Percentiles rank a stretch among this genome's conserved stretches.
Conservation (phyloP, 2,329 filamentous ascomycete genomes). For the Aureobasidium uvarum region DNA sequence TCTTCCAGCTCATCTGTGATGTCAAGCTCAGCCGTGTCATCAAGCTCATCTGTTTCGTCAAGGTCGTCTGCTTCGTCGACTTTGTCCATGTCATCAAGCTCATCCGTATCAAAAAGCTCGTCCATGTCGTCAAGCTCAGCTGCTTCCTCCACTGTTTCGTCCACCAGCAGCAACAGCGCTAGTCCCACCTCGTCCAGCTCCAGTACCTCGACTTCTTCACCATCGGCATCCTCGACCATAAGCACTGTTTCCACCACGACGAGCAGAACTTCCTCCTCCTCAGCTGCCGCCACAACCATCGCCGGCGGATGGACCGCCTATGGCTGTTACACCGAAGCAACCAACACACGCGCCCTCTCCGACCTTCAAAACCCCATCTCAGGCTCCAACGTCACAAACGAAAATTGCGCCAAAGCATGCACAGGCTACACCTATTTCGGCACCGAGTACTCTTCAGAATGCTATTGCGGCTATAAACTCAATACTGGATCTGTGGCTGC, state of each 20-base stretch:
- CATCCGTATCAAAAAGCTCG: too few relatives aligned
- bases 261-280: not conserved
- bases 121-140: too few relatives aligned
- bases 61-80: not conserved
- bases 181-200: not conserved
- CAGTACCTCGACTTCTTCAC: not conserved
- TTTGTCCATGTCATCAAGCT: too few relatives aligned
- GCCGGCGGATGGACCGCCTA: not conserved
- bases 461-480: not conserved
- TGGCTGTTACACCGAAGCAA: conserved; percentile 42
- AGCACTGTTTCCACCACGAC: not conserved
- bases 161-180: too few relatives aligned
- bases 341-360: conserved; percentile 34
- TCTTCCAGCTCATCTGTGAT: not conserved
- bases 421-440: conserved; percentile 37
- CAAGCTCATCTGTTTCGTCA: not conserved
- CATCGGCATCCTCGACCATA: not conserved
- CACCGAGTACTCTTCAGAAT: not conserved
- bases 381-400: conserved; percentile 40
- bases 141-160: too few relatives aligned
- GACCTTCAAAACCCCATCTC: conserved; percentile 31
- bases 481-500: not conserved
- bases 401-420: conserved; percentile 41
- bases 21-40: not conserved
- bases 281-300: not conserved